A percentile compares a stretch with the other conserved stretches of the same genome.
These are phyloP conservation scores for Acer campestre DNA, from an alignment of 345 rosid genomes.

Conservation along the genomic window DNA sequence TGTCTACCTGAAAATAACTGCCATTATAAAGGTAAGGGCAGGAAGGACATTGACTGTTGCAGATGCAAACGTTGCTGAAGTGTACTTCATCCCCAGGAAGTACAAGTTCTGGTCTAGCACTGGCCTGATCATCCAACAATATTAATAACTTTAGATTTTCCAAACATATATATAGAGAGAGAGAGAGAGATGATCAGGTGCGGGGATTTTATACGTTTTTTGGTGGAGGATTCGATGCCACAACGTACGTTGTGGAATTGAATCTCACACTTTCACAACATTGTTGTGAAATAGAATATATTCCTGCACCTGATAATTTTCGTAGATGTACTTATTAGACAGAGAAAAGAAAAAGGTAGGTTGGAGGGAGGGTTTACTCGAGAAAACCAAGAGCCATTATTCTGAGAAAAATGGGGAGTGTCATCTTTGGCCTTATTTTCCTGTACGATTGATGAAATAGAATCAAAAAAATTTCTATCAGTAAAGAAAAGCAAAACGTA, in stretches of 20 bases:
- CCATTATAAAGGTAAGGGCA: slow-evolving; percentile 83
- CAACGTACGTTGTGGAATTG: no score
- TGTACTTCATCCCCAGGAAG: slow-evolving; percentile 79
- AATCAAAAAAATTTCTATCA: neutral
- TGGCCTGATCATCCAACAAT: slow-evolving; percentile 54
- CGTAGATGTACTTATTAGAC: no score
- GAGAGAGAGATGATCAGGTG: no score
- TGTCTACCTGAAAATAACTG: slow-evolving; percentile 75
- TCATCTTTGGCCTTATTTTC: slow-evolving; percentile 90
- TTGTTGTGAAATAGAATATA: no score
- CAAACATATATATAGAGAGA: no score
- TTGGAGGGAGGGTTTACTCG: slow-evolving; percentile 53
- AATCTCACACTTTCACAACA: no score
- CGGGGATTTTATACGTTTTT: no score
- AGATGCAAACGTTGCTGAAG: slow-evolving; percentile 82
- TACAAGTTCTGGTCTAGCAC: slow-evolving; percentile 87
- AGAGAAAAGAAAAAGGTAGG: neutral
- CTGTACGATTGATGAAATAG: slow-evolving; percentile 36
- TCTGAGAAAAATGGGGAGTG: slow-evolving; percentile 70
- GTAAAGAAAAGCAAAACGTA: neutral
- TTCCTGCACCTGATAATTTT: no score
- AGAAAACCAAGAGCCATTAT: slow-evolving; percentile 76
- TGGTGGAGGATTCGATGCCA: no score
- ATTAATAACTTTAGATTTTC: no score
- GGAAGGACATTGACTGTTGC: slow-evolving; percentile 78